Evolutionary conservation across 768 basidiomycete species (phyloP).

Genomic region (Sutorius australiensis): DNA sequence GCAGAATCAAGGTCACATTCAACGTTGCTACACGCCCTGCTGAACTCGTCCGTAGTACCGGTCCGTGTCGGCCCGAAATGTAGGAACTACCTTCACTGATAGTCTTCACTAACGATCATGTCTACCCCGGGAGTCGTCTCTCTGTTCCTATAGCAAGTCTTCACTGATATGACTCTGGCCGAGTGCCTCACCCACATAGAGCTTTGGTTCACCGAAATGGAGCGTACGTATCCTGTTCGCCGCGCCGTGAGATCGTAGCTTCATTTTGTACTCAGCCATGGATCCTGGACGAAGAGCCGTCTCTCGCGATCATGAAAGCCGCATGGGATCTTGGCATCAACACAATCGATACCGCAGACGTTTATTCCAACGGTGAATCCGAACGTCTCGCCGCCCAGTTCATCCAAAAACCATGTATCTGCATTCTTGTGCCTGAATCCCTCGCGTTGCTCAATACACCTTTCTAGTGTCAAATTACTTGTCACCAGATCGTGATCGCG

Average conservation of each 20-base stretch:
- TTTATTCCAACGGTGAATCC: not conserved
- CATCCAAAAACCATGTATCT: not conserved
- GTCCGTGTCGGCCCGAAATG: not conserved
- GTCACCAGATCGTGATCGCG: constrained; percentile 28
- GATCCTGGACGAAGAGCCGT: constrained; percentile 26
- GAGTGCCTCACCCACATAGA: not conserved
- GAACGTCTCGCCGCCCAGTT: not conserved
- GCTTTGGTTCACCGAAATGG: constrained; percentile 31
- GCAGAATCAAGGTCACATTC: no score
- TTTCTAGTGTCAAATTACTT: constrained; percentile 25
- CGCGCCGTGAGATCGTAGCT: not conserved
- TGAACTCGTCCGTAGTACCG: not conserved
- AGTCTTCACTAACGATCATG: not conserved
- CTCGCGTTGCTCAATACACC: not conserved
- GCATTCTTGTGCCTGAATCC: not conserved
- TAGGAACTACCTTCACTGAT: no score
- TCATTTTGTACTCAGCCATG: constrained; percentile 16
- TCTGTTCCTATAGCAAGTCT: constrained; percentile 34
- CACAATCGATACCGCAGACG: constrained; percentile 37
- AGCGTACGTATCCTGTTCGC: constrained; percentile 13
- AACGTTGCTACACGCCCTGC: no score
- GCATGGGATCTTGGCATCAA: constrained; percentile 39
- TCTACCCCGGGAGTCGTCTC: constrained; percentile 17
- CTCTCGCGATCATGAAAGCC: constrained; percentile 32
- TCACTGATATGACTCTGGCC: not conserved